Conservation (phyloP, 768 basidiomycete species). For the Paxillus involutus region DNA sequence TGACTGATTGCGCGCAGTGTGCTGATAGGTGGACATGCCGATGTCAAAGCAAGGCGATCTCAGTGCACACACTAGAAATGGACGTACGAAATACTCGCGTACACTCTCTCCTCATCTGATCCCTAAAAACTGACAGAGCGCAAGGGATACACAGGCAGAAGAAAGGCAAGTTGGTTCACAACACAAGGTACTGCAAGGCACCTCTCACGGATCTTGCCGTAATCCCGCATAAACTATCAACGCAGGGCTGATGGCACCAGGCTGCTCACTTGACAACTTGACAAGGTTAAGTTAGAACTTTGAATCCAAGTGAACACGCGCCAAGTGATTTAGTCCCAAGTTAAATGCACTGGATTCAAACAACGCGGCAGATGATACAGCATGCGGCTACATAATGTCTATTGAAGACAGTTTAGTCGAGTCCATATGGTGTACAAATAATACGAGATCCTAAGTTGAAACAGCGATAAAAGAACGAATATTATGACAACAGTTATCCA, state of each 20-base stretch:
- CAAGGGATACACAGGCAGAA: background rate
- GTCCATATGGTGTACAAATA: conserved; percentile 33
- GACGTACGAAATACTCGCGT: conserved; percentile 2
- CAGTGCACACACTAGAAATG: background rate
- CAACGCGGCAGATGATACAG: conserved; percentile 23
- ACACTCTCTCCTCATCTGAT: background rate
- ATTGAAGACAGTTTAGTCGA: conserved; percentile 15
- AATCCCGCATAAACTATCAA: background rate
- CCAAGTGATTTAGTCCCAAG: no score
- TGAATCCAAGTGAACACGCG: background rate
- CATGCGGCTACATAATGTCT: conserved; percentile 31
- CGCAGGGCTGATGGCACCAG: background rate
- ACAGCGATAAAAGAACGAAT: conserved; percentile 17
- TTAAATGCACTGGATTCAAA: conserved; percentile 16
- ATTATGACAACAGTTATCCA: conserved; percentile 23
- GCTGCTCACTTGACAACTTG: background rate
- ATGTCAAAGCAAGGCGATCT: conserved; percentile 1
- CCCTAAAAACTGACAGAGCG: background rate
- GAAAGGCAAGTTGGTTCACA: background rate
- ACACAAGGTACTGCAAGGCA: conserved; percentile 1
- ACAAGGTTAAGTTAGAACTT: background rate
- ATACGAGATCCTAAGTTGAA: conserved; percentile 30
- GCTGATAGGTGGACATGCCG: conserved; percentile 3
- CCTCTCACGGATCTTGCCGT: conserved; percentile 1
- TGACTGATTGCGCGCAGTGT: conserved; percentile 1